phyloP scores from a whole-genome alignment of 495 filamentous ascomycete species.

The Podospora pseudocomata region DNA sequence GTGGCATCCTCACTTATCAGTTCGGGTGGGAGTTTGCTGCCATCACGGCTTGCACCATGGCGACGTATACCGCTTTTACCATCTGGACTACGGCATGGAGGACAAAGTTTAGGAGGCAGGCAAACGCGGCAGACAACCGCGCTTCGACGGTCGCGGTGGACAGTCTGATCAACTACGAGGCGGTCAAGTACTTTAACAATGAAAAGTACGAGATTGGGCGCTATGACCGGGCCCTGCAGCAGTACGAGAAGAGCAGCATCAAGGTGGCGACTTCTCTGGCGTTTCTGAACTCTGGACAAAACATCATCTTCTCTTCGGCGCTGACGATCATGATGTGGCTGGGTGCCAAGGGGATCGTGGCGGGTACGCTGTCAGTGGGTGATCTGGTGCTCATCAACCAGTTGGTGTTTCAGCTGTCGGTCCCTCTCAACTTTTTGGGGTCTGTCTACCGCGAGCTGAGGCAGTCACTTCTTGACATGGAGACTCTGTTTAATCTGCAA shows the following conservation, averaged over 20 bases:
- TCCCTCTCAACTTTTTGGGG: constrained; percentile 93
- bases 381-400: constrained; percentile 99
- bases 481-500: constrained; percentile 97
- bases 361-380: constrained; percentile 80
- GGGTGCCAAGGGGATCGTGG: constrained; percentile 81
- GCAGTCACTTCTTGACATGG: constrained; percentile 95
- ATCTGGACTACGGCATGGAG: constrained; percentile 94
- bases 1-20: constrained; percentile 89
- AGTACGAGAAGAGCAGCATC: constrained; percentile 91
- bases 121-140: constrained; percentile 93
- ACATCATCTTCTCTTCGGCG: constrained; percentile 92
- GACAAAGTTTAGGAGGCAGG: constrained; percentile 90
- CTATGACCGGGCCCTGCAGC: constrained; percentile 80
- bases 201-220: constrained; percentile 88
- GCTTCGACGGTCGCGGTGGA: constrained; percentile 95
- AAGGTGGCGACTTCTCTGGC: constrained; percentile 92
- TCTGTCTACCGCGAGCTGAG: constrained; percentile 93
- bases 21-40: constrained; percentile 88
- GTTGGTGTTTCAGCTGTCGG: constrained; percentile 94
- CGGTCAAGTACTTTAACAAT: constrained; percentile 99
- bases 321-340: constrained; percentile 98
- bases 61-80: constrained; percentile 89
- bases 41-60: constrained; percentile 88
- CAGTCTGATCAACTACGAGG: constrained; percentile 96
- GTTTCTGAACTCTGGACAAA: constrained; percentile 95